Evolutionary conservation across 352 stramenopile genomes (phyloP).

Genomic region (Globisporangium spiculum): DNA sequence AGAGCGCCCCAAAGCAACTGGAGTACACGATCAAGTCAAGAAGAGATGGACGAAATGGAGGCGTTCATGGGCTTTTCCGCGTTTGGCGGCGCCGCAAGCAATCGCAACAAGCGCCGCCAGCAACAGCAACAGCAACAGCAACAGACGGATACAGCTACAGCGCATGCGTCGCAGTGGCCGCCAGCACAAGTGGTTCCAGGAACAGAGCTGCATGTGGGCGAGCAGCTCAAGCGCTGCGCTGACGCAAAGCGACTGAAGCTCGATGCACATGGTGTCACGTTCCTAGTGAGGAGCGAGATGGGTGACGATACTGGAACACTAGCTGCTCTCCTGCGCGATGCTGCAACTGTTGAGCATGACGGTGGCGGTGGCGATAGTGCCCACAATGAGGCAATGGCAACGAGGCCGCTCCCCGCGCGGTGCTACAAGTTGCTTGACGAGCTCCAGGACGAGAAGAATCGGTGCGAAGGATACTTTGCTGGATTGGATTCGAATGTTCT

Average conservation of each 20-base stretch:
- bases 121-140: background rate
- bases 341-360: background rate
- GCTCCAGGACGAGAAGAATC: constrained; percentile 35
- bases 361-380: background rate
- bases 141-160: background rate
- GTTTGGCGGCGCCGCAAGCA: constrained; percentile 37
- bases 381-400: background rate
- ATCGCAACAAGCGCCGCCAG: background rate
- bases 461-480: background rate
- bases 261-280: constrained; percentile 27
- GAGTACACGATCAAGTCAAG: background rate
- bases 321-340: background rate
- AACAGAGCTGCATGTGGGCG: constrained; percentile 27
- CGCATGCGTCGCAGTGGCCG: background rate
- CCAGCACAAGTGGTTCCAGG: constrained; percentile 36
- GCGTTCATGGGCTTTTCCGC: constrained; percentile 58
- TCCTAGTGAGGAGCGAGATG: constrained; percentile 23
- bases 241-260: constrained; percentile 13
- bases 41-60: constrained; percentile 28
- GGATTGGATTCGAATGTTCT: background rate
- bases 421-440: constrained; percentile 26
- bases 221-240: constrained; percentile 2
- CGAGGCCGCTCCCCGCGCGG: constrained; percentile 11
- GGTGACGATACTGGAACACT: background rate
- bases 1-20: background rate